A percentile compares a stretch with the other conserved stretches of the same genome.
Conservation (phyloP, 2,329 filamentous ascomycete genomes). For the Furcasterigmium furcatum region DNA sequence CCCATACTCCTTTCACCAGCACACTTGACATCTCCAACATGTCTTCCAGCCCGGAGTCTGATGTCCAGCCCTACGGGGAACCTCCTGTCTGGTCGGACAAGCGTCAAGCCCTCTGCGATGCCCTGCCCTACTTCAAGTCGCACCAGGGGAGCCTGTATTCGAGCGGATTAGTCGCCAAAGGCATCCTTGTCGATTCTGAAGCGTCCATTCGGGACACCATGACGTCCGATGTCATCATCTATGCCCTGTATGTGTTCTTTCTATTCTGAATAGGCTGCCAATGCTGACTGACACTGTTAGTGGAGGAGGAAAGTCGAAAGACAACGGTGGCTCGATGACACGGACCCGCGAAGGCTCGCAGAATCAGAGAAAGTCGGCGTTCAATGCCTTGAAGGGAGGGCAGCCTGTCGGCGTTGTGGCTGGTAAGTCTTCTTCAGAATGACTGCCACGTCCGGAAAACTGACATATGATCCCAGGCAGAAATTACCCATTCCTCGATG, state of each 20-base stretch:
- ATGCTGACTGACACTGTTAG: conserved; percentile 22
- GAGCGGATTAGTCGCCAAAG: conserved; percentile 42
- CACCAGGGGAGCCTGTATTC: conserved; percentile 59
- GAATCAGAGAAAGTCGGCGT: conserved; percentile 19
- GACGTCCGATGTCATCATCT: conserved; percentile 59
- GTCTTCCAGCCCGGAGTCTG: too few relatives aligned
- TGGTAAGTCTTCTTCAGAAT: conserved; percentile 29
- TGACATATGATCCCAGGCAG: conserved; percentile 35
- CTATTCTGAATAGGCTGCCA: too few relatives aligned
- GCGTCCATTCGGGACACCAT: conserved; percentile 54
- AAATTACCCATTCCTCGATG: conserved; percentile 42
- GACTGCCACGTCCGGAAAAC: not conserved
- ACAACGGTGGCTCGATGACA: conserved; percentile 37
- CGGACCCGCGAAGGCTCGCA: conserved; percentile 39
- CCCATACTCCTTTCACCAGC: too few relatives aligned
- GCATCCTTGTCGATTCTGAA: conserved; percentile 57
- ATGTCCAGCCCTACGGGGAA: too few relatives aligned
- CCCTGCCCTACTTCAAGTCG: conserved; percentile 58
- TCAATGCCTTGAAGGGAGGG: conserved; percentile 34
- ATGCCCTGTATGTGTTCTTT: conserved; percentile 50
- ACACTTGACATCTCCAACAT: too few relatives aligned
- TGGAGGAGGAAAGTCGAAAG: conserved; percentile 51
- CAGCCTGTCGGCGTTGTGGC: conserved; percentile 54
- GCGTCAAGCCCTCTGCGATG: conserved; percentile 60
- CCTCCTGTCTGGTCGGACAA: conserved; percentile 48